Conservation (phyloP, 495 filamentous ascomycete genomes). For the Aspergillus carlsbadensis region DNA sequence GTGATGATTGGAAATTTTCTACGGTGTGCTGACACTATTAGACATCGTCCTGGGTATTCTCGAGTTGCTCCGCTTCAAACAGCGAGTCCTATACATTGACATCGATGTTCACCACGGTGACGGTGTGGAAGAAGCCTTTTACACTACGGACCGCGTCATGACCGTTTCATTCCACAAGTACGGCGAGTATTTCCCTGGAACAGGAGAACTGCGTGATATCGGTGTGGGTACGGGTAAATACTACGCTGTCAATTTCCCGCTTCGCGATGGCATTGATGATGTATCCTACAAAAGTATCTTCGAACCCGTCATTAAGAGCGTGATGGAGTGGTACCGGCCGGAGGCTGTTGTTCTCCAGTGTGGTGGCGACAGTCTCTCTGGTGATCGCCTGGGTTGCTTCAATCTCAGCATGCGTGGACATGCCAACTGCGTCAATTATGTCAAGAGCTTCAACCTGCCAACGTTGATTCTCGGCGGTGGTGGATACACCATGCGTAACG, state of each 20-base stretch:
- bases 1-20: not conserved
- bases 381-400: conserved; percentile 94
- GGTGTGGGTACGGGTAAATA: conserved; percentile 91
- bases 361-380: conserved; percentile 91
- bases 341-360: conserved; percentile 97
- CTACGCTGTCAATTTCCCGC: conserved; percentile 94
- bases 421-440: conserved; percentile 94
- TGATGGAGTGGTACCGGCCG: conserved; percentile 95
- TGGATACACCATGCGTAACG: conserved; percentile 99
- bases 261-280: conserved; percentile 96
- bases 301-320: conserved; percentile 85
- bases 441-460: conserved; percentile 88
- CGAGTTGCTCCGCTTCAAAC: conserved; percentile 89
- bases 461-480: conserved; percentile 92
- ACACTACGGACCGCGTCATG: conserved; percentile 97
- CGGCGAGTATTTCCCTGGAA: conserved; percentile 98
- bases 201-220: conserved; percentile 91
- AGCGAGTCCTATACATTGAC: conserved; percentile 94
- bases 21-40: conserved; percentile 29
- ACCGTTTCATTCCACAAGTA: conserved; percentile 98
- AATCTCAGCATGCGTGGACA: conserved; percentile 98
- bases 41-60: conserved; percentile 97
- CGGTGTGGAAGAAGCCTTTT: conserved; percentile 97
- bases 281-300: conserved; percentile 90
- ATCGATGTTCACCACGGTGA: conserved; percentile 99